Conservation (phyloP, 202 grass and related monocot genomes). For the Zizania palustris region DNA sequence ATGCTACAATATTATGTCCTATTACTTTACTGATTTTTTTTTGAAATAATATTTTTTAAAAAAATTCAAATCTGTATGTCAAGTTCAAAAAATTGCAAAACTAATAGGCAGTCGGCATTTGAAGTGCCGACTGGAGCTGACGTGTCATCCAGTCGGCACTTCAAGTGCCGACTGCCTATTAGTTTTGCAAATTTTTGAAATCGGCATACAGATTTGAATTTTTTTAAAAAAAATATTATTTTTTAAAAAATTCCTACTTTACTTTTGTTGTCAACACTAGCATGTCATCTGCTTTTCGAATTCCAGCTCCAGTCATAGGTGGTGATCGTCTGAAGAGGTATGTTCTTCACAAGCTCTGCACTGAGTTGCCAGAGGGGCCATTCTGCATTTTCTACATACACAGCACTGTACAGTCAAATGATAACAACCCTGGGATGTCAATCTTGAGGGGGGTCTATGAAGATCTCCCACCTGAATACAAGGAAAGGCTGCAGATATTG, state of each 20-base stretch:
- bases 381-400: conserved; percentile 91
- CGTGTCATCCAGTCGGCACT: no score
- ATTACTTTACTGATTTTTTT: not conserved
- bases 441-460: conserved; percentile 89
- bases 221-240: no score
- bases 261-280: not conserved
- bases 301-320: conserved; percentile 75
- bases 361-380: conserved; percentile 65
- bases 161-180: no score
- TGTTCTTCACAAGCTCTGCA: conserved; percentile 64
- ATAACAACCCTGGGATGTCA: conserved; percentile 93
- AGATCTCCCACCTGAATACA: conserved; percentile 72
- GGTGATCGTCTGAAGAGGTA: conserved; percentile 83
- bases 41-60: no score
- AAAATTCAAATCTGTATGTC: no score
- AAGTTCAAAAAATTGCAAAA: no score
- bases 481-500: conserved; percentile 74
- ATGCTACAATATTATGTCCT: not conserved
- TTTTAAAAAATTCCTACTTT: no score
- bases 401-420: conserved; percentile 79
- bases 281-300: conserved; percentile 18
- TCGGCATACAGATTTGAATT: no score
- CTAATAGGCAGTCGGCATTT: no score
- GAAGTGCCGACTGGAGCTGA: no score
- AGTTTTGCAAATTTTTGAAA: no score